Base-by-base conservation (phyloP, 805 yeast genomes). In the Kodamaea kakaduensis region DNA sequence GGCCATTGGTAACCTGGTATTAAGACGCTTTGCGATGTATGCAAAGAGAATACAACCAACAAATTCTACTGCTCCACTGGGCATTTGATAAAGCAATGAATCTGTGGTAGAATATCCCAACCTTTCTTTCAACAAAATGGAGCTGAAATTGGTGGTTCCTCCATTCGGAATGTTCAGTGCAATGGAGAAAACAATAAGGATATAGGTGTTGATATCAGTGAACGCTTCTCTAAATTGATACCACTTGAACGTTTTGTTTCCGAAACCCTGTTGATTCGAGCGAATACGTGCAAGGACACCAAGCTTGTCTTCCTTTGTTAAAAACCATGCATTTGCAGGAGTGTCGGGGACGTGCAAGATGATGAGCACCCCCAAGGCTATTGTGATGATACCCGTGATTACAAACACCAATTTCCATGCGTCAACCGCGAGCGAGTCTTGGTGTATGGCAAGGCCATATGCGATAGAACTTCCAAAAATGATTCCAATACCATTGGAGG, bases 321-420 rank as follows among this genome's bases (percentile, higher is more conserved):
- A 44, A 31, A 52, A 51, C 50, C 52, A 50, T 3, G 56, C 58
- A 1, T 40, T 44, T 2, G 52, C 43, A 9, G 86, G 85, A 21
- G 61, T 53, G 44, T 75, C 78, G 10, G 85, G 84, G 32, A 81
- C 49, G 52, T 73, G 75, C 36, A 74, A 43, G 28, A 55, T 53
- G 40, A 77, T 62, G 8, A 68, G 35, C 8, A 71, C 34, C 5
- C 83, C 84, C 10, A 75, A 47, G 8, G 70, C 48, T 5, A 78
- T 54, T 2, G 86, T 79, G 38, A 77, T 64, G 6, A 66, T 51
- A 10, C 93, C 94, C 26, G 75, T 69, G 19, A 80, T 62, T 31
- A 83, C 58, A 50, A 71, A 83, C 3, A 79, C 52, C 9, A 75
- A 52, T 48, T 73, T 77, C 89, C 89, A 84, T 3, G 80, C 64